Conservation (phyloP, 805 yeast species). For the Peterozyma xylosa region DNA sequence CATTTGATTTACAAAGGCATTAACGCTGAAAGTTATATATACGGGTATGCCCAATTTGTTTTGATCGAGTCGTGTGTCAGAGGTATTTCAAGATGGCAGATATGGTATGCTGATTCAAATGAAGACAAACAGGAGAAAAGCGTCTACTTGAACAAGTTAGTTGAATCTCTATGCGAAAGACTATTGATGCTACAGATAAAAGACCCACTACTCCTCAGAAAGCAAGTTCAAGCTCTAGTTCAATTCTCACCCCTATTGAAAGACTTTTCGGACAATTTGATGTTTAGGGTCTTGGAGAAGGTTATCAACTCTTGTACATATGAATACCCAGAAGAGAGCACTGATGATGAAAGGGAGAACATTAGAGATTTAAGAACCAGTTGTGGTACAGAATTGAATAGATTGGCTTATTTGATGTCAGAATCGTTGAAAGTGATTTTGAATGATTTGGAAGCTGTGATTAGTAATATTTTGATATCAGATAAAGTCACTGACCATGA, state of each 20-base stretch:
- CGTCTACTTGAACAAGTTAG: constrained; percentile 40
- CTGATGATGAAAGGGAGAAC: constrained; percentile 72
- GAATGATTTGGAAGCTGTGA: constrained; percentile 74
- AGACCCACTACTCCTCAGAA: constrained; percentile 76
- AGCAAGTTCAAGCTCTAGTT: constrained; percentile 85
- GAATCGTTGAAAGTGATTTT: constrained; percentile 77
- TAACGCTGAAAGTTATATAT: constrained; percentile 57
- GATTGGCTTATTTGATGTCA: constrained; percentile 93
- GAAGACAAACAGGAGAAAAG: constrained; percentile 47
- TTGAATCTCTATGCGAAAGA: constrained; percentile 67
- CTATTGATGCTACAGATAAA: constrained; percentile 67
- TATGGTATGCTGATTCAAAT: constrained; percentile 68
- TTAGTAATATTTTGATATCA: constrained; percentile 59
- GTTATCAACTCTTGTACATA: constrained; percentile 78
- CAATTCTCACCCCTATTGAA: constrained; percentile 88
- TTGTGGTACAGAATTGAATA: constrained; percentile 90
- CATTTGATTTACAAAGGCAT: constrained; percentile 49
- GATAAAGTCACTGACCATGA: constrained; percentile 82
- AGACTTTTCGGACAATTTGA: constrained; percentile 54
- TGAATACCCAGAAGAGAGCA: constrained; percentile 59
- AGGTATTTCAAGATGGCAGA: constrained; percentile 92
- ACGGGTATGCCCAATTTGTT: constrained; percentile 75
- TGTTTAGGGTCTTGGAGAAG: constrained; percentile 81
- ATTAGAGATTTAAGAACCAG: constrained; percentile 83
- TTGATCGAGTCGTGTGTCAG: constrained; percentile 85